Evolutionary conservation across 108 stramenopile species (phyloP).

Genomic region (Licmophora abbreviata): DNA sequence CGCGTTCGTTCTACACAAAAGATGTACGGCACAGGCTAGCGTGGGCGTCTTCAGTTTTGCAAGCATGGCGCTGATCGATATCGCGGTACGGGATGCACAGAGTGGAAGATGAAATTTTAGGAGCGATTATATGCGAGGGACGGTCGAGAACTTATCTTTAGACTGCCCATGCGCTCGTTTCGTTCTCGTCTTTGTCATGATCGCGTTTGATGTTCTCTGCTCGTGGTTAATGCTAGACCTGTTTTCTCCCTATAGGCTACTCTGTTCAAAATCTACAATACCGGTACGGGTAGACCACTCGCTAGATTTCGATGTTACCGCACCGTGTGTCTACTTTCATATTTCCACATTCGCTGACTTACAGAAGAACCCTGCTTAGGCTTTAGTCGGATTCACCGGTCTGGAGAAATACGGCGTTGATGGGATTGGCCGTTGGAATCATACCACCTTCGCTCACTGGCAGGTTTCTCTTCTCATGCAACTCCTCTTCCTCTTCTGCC

Average conservation of each 20-base stretch:
- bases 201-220: not conserved
- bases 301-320: too few relatives aligned
- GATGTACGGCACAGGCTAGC: too few relatives aligned
- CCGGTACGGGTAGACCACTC: too few relatives aligned
- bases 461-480: conserved; percentile 9
- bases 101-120: not conserved
- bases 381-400: too few relatives aligned
- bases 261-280: too few relatives aligned
- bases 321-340: too few relatives aligned
- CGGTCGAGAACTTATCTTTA: not conserved
- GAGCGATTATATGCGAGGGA: too few relatives aligned
- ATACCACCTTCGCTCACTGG: conserved; percentile 13
- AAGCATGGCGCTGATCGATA: conserved; percentile 6
- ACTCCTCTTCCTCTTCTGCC: conserved; percentile 5
- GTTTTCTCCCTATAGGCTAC: too few relatives aligned
- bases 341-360: too few relatives aligned
- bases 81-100: not conserved
- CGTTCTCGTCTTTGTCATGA: not conserved
- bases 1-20: conserved; percentile 87
- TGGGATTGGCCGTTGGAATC: conserved; percentile 10
- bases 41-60: conserved; percentile 48
- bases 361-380: too few relatives aligned
- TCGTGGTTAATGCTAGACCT: too few relatives aligned
- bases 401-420: conserved; percentile 4
- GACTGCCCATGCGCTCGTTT: not conserved